phyloP scores from a whole-genome alignment of 371 early-diverging fungal genomes.

The Sanchytrium tribonematis region DNA sequence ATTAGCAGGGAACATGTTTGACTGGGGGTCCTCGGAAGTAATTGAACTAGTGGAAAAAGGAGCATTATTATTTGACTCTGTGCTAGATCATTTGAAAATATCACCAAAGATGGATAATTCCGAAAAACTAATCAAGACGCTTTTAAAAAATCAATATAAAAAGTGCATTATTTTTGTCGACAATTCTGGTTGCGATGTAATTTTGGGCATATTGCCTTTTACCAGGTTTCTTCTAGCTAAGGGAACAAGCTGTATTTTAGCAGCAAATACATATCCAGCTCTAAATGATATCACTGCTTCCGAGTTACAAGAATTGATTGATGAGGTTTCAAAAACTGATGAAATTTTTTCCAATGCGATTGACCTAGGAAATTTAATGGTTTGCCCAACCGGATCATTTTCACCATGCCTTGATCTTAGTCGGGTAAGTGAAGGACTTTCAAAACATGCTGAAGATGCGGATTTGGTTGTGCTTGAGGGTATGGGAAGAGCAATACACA shows the following conservation, averaged over 20 bases:
- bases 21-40: constrained; percentile 29
- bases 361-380: constrained; percentile 11
- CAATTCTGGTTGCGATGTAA: constrained; percentile 36
- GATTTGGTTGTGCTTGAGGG: constrained; percentile 40
- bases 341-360: constrained; percentile 8
- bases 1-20: constrained; percentile 43
- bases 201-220: constrained; percentile 28
- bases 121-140: constrained; percentile 16
- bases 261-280: constrained; percentile 33
- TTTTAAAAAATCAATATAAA: constrained; percentile 11
- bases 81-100: constrained; percentile 5
- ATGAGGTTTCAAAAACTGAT: constrained; percentile 14
- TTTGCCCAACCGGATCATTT: constrained; percentile 28
- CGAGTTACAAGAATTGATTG: constrained; percentile 21
- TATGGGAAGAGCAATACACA: constrained; percentile 38
- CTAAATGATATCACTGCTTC: constrained; percentile 33
- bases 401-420: constrained; percentile 34
- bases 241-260: constrained; percentile 28
- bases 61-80: constrained; percentile 21
- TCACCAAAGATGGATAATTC: constrained; percentile 10
- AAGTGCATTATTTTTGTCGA: constrained; percentile 35
- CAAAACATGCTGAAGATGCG: constrained; percentile 12
- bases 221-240: constrained; percentile 18
- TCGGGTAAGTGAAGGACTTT: constrained; percentile 24
- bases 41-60: constrained; percentile 19